phyloP scores from a whole-genome alignment of 2,329 filamentous ascomycete genomes.

The Calonectria pauciramosa region DNA sequence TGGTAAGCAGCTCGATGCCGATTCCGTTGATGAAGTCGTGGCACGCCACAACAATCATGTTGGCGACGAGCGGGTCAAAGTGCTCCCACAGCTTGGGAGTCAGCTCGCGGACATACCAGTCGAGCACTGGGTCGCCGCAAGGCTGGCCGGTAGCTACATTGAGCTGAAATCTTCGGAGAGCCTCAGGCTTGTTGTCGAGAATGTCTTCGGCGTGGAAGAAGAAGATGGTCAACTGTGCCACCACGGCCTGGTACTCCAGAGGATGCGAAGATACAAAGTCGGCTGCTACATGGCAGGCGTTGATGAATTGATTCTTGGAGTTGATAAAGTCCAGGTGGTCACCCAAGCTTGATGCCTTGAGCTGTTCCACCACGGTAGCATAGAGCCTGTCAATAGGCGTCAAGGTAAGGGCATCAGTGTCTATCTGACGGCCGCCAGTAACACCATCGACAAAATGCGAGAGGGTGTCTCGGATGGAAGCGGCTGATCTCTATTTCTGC shows the following conservation, averaged over 20 bases:
- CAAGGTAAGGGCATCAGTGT: not conserved
- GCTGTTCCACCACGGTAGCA: not conserved
- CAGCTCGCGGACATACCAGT: not conserved
- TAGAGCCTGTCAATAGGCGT: not conserved
- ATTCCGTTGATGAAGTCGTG: not conserved
- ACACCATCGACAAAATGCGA: not conserved
- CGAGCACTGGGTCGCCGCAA: not conserved
- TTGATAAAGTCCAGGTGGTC: slow-evolving; percentile 24
- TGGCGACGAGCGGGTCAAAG: not conserved
- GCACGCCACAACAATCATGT: not conserved
- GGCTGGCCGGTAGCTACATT: not conserved
- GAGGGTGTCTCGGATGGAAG: not conserved
- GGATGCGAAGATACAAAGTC: slow-evolving; percentile 11
- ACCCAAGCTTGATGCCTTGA: slow-evolving; percentile 9
- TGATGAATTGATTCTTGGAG: slow-evolving; percentile 24
- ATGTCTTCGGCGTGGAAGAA: not conserved
- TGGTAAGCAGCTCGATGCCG: not conserved
- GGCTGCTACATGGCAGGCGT: slow-evolving; percentile 26
- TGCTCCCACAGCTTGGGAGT: not conserved
- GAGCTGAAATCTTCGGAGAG: not conserved
- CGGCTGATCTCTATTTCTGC: not conserved
- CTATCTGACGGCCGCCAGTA: not conserved
- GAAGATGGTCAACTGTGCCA: not conserved
- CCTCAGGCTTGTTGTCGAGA: not conserved
- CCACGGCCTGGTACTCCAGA: not conserved